Evolutionary conservation across 768 basidiomycete genomes (phyloP).

Genomic region (Mycena rosella): DNA sequence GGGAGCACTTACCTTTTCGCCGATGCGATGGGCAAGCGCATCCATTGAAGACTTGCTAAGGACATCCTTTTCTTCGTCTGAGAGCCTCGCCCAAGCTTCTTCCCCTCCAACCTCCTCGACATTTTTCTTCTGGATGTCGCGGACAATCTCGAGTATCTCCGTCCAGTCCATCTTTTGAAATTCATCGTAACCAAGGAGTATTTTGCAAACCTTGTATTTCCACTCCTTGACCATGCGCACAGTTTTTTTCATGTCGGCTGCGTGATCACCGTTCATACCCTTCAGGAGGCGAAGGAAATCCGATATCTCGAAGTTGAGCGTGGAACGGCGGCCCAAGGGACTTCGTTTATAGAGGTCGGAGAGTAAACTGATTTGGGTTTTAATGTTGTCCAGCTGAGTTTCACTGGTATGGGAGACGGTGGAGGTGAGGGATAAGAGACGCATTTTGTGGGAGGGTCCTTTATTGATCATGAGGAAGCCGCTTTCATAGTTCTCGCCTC

Average conservation of each 20-base stretch:
- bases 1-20: slow-evolving; percentile 21
- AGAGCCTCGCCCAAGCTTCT: slow-evolving; percentile 12
- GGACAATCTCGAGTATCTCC: background rate
- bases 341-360: background rate
- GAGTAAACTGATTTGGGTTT: slow-evolving; percentile 7
- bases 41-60: slow-evolving; percentile 16
- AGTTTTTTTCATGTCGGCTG: too few relatives aligned
- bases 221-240: background rate
- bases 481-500: slow-evolving; percentile 12
- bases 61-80: slow-evolving; percentile 22
- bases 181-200: slow-evolving; percentile 11
- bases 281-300: slow-evolving; percentile 21
- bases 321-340: background rate
- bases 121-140: background rate
- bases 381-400: slow-evolving; percentile 29
- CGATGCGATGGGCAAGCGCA: slow-evolving; percentile 17
- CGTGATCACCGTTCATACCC: slow-evolving; percentile 15
- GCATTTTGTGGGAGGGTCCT: slow-evolving; percentile 1
- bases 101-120: slow-evolving; percentile 21
- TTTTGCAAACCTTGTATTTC: background rate
- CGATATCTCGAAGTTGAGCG: slow-evolving; percentile 5
- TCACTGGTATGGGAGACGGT: slow-evolving; percentile 39
- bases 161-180: background rate
- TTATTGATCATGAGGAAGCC: slow-evolving; percentile 13
- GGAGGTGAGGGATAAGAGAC: slow-evolving; percentile 16